Percentiles rank a stretch among this genome's conserved stretches.
Evolutionary conservation across 2,329 filamentous ascomycete species (phyloP).

Genomic region (Sclerotinia spermophila): DNA sequence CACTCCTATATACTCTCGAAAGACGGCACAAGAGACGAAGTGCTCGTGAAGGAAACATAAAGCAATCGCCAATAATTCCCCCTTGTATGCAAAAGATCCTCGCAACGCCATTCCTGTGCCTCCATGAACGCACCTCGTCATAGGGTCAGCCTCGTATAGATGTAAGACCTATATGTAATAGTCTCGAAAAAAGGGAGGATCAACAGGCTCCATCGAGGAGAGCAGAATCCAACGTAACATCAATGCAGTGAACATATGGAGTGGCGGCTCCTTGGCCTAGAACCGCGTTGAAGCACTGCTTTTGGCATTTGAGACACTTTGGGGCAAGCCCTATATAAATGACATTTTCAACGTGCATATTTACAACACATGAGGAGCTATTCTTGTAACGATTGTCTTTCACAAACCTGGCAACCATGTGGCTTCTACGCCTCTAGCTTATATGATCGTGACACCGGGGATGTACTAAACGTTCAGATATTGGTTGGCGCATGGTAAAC

Average conservation of each 20-base stretch:
- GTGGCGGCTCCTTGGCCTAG: not conserved
- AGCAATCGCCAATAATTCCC: not conserved
- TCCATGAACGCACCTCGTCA: not conserved
- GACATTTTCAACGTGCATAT: not conserved
- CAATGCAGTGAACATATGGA: not conserved
- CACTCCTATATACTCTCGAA: not conserved
- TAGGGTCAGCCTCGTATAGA: slow-evolving; percentile 11
- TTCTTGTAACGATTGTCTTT: not conserved
- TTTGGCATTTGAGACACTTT: not conserved
- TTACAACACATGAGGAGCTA: not conserved
- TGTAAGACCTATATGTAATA: slow-evolving; percentile 3
- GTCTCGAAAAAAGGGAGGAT: not conserved
- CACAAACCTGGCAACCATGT: not conserved
- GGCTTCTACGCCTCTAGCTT: slow-evolving; percentile 1
- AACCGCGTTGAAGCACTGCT: not conserved
- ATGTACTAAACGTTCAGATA: not conserved
- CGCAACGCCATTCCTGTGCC: not conserved
- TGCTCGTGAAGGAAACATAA: not conserved
- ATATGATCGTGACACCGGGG: not conserved
- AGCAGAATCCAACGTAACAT: not conserved
- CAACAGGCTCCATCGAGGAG: not conserved
- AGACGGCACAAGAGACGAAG: not conserved
- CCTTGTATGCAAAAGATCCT: not conserved
- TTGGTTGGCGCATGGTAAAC: not conserved
- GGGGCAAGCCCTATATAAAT: not conserved